Percentiles rank a stretch among this genome's conserved stretches.
These are phyloP conservation scores for Capsella bursapastoris DNA, from an alignment of 345 rosid species.

Conservation along the genomic window DNA sequence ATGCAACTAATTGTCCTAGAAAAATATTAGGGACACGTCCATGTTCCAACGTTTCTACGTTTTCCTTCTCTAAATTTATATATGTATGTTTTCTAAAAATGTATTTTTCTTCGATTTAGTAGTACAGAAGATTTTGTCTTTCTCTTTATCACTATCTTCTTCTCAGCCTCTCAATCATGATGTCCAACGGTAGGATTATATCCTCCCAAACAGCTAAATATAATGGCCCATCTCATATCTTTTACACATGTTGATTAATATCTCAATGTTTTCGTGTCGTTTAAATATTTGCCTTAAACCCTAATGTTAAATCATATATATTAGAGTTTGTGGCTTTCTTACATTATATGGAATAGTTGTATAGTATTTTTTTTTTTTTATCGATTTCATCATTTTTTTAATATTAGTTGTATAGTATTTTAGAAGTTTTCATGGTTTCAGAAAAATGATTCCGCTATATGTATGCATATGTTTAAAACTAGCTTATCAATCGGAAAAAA, in stretches of 20 bases:
- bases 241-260: neutral
- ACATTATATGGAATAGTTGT: neutral
- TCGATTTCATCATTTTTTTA: neutral
- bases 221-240: conserved; percentile 24
- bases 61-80: neutral
- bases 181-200: conserved; percentile 30
- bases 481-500: too few relatives aligned
- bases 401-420: neutral
- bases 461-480: neutral
- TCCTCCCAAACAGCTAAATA: neutral
- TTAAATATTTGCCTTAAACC: neutral
- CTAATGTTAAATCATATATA: neutral
- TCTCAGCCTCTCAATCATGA: conserved; percentile 39
- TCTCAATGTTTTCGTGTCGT: conserved; percentile 27
- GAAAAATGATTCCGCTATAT: neutral
- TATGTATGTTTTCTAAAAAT: neutral
- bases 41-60: conserved; percentile 21
- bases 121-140: conserved; percentile 26
- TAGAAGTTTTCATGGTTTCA: neutral
- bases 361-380: too few relatives aligned
- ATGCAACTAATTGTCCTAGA: conserved; percentile 12
- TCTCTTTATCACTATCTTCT: conserved; percentile 24
- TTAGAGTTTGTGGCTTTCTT: neutral
- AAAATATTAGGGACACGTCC: conserved; percentile 28
- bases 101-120: conserved; percentile 2